These are phyloP conservation scores for Candida yuanshanica DNA, from an alignment of 805 yeast genomes.

Conservation along the genomic window DNA sequence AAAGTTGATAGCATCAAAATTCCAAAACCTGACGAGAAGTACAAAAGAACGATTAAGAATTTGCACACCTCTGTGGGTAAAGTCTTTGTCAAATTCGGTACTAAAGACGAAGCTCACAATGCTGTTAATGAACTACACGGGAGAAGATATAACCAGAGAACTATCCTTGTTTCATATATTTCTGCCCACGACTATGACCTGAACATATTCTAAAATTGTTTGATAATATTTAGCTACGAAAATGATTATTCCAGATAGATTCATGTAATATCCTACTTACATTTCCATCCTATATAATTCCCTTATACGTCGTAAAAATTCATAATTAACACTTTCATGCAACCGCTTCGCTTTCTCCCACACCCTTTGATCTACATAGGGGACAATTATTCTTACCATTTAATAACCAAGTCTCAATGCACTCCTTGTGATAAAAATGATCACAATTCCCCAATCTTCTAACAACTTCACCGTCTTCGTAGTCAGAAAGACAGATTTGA, in stretches of 20 bases:
- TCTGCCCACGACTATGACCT: slow-evolving; percentile 54
- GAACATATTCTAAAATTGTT: slow-evolving; percentile 18
- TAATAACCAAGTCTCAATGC: slow-evolving; percentile 55
- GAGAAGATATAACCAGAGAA: slow-evolving; percentile 57
- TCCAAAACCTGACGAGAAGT: slow-evolving; percentile 47
- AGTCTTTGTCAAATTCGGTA: slow-evolving; percentile 60
- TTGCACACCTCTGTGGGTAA: slow-evolving; percentile 61
- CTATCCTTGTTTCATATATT: slow-evolving; percentile 58
- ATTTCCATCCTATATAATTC: not conserved
- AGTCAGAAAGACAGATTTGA: slow-evolving; percentile 48
- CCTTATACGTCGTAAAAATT: not conserved
- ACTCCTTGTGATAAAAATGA: slow-evolving; percentile 48
- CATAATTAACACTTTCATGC: not conserved
- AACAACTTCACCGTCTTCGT: slow-evolving; percentile 39
- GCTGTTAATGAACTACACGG: slow-evolving; percentile 64
- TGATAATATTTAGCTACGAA: not conserved
- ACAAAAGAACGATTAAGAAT: slow-evolving; percentile 39
- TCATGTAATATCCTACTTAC: not conserved
- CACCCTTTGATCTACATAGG: slow-evolving; percentile 45
- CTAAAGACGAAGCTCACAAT: slow-evolving; percentile 41
- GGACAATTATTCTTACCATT: slow-evolving; percentile 54
- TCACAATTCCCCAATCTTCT: slow-evolving; percentile 40
- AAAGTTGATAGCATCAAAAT: slow-evolving; percentile 48
- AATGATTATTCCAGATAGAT: too few species aligned
- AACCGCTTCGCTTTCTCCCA: slow-evolving; percentile 6